Base-by-base conservation (phyloP, 768 basidiomycete genomes). In the Daedaleopsis nitida region DNA sequence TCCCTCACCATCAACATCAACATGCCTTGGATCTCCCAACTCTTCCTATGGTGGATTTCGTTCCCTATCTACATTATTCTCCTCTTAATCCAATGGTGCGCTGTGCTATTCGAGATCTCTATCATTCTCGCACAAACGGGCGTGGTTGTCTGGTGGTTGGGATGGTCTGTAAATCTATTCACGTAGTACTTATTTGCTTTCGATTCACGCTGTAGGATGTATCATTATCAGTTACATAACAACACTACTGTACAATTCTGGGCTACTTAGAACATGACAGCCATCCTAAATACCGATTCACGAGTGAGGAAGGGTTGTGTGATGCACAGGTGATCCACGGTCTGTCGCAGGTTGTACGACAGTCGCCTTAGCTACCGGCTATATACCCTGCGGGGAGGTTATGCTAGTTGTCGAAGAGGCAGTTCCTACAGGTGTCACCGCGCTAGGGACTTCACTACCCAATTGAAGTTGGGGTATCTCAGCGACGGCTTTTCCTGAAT, bases 121-220 rank as follows among this genome's bases (percentile, higher is more conserved):
- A 73, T 91, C 59, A 79, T 91, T 13, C 61, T 85, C 16, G 76
- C 85, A 59, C 81, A 91, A 69, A 45, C 85, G 43, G 84, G 80
- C 5, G 82, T 88, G 21, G 74, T 86, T 44, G 67, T 78, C 10
- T 92, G 91, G 90, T 92, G 91, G 91, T 68, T 83, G 57, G 89
- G 88, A 24, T 92, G 91, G 90, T 78, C 77, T 27, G 69, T 89
- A 45, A 81, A 81, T 44, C 64, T 91, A 61, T 73, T 77, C 60
- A 71, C 76, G 47, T 82, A 68, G 73, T 39, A 60, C 61, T 66
- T 17, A 32, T 7, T 32, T 32, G 7, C 27, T 32, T 32, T 32
- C 27, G 27, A 7, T 32, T 52, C 37, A 52, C 52, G 53, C 58
- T 60, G 44, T 58, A 48, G 44, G 27, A 7, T 55, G 48, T 65